Conservation (phyloP, 441 rosid genomes). For the Pelargonium citronellum region DNA sequence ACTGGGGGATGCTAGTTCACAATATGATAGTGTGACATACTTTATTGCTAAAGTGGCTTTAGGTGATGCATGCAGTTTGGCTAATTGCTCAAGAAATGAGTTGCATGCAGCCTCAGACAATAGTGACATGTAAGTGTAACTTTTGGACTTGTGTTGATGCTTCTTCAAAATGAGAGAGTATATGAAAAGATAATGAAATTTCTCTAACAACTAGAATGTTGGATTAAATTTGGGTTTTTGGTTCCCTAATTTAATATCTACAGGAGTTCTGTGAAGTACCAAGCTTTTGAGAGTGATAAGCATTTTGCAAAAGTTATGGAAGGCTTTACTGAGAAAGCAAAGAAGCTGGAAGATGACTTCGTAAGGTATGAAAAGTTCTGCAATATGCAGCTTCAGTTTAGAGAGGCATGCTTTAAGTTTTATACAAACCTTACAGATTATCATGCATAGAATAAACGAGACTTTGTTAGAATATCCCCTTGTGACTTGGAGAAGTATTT, state of each 20-base stretch:
- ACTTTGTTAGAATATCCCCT: too few relatives aligned
- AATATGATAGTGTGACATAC: constrained; percentile 48
- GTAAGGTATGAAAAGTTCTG: constrained; percentile 35
- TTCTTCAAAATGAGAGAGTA: neutral
- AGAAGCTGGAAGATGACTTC: constrained; percentile 51
- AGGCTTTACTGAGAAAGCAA: constrained; percentile 47
- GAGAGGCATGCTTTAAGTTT: neutral
- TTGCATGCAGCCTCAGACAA: constrained; percentile 20
- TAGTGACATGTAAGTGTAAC: constrained; percentile 37
- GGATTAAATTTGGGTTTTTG: neutral
- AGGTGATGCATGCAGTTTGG: constrained; percentile 55
- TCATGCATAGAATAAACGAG: too few relatives aligned
- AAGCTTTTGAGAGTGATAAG: constrained; percentile 33
- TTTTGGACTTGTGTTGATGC: neutral
- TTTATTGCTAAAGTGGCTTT: constrained; percentile 48
- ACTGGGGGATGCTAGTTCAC: constrained; percentile 41
- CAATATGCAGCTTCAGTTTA: neutral
- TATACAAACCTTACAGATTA: too few relatives aligned
- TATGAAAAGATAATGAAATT: neutral
- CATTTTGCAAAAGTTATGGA: constrained; percentile 45
- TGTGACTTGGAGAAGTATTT: too few relatives aligned
- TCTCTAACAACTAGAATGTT: neutral
- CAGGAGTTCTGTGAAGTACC: constrained; percentile 38
- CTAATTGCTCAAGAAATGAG: constrained; percentile 25
- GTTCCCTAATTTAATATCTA: constrained; percentile 4